Base-by-base conservation (phyloP, 2,329 filamentous ascomycete genomes). In the Fusarium coffeatum region DNA sequence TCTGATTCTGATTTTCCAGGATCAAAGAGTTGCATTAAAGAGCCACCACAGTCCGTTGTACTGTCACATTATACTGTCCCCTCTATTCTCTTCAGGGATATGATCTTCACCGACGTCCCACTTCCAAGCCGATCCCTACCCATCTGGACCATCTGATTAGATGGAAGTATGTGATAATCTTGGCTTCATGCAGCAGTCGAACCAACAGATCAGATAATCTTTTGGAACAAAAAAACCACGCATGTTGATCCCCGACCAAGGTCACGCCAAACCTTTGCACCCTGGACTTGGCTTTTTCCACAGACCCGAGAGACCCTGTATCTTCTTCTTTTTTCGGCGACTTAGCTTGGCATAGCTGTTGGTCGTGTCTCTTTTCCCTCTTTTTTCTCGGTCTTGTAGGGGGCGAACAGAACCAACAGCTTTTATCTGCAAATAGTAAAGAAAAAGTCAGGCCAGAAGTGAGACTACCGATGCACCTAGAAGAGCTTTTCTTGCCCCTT, bases 101-200 rank as follows among this genome's bases (percentile, higher is more conserved):
- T 16, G 60, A 64, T 64, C 58, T 18, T 6, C 60, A 16, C 4
- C 3, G 4, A 27, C 8, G 58, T 63, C 34, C 60, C 58, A 63
- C 48, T 15, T n/a, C 0, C 16, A n/a, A 11, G 49, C 32, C n/a
- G 60, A 64, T 63, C 48, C 58, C 60, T 64, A 63, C 60, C 43
- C n/a, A n/a, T 28, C 48, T 22, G 10, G 20, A 63, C 9, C 60
- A 63, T 64, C 60, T 64, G 60, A 64, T 64, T 64, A 64, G 60
- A 64, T 64, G 58, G 9, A n/a, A 22, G 23, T 40, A 40, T n/a
- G 20, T 56, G 60, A 64, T 63, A 56, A 64, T 56, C 60, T 64
- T 64, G 48, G 60, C 56, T 53, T 47, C 8, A 54, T 58, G 47
- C 55, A 58, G 55, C 57, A 62, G 27, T 22, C 10, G 23, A 55